Base-by-base conservation (phyloP, 2,329 filamentous ascomycete genomes). In the Cytospora piceae region DNA sequence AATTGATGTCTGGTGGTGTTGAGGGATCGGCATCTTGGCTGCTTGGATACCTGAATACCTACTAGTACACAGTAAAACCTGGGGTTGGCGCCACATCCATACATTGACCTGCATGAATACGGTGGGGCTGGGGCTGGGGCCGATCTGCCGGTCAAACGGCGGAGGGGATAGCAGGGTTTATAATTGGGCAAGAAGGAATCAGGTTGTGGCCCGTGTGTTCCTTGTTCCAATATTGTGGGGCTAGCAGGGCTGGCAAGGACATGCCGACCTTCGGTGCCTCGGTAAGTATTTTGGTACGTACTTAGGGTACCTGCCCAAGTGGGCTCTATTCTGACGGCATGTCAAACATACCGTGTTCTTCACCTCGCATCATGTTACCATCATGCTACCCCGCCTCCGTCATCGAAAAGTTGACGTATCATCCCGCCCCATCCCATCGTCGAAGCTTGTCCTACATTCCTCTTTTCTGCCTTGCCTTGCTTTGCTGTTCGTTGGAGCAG, bases 191-290 rank as follows among this genome's bases (percentile, higher is more conserved):
- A 34, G 56, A n/a, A 54, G 62, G 49, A 59, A 49, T 46, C 31
- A 65, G 54, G 56, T 34, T 64, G 62, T 64, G 62, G 62, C 42
- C 42, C 56, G 46, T 64, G 56, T 31, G 34, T 17, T 54, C 55
- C 56, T 46, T 64, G 62, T 24, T 27, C 14, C 32, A 34, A 37
- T 52, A 27, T 54, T 61, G 24, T 55, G 59, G 59, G 29, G 49
- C 34, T 15, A 9, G 24, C 54, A 46, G 37, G 51, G 60, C 60
- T 62, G 52, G 29, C 60, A 61, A 29, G 52, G 52, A 17, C 52
- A 56, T 37, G 27, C 27, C 27, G 27, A 29, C 27, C 20, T 15
- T 12, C 12, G 14, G 34, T 37, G 34, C 9, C 12, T 37, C 9
- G 34, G 9, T 37, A 15, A 12, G 9, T 15, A 34, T 11, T 34